Conservation (phyloP, 805 yeast genomes). For the Suhomyces xylopsoci region DNA sequence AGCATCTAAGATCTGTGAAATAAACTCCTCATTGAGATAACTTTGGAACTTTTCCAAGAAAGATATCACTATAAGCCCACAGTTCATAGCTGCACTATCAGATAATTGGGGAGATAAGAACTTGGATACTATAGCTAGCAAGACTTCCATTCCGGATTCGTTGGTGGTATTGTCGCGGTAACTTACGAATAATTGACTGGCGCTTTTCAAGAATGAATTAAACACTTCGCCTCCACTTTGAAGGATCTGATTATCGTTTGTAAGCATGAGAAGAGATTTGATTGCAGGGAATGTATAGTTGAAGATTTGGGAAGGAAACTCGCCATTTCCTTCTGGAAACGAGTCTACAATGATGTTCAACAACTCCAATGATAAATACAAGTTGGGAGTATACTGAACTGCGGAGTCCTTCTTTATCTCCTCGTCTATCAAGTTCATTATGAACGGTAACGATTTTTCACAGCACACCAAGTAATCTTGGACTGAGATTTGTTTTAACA, state of each 20-base stretch:
- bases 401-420: constrained; percentile 16
- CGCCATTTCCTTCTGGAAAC: constrained; percentile 27
- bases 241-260: constrained; percentile 73
- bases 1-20: constrained; percentile 64
- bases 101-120: constrained; percentile 67
- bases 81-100: constrained; percentile 79
- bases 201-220: constrained; percentile 51
- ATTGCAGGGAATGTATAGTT: constrained; percentile 42
- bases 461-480: constrained; percentile 47
- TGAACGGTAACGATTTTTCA: constrained; percentile 50
- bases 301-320: constrained; percentile 41
- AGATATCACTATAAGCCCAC: constrained; percentile 64
- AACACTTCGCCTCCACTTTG: constrained; percentile 77
- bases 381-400: constrained; percentile 57
- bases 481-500: constrained; percentile 48
- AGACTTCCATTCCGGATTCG: constrained; percentile 49
- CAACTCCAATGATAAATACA: constrained; percentile 57
- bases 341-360: constrained; percentile 49
- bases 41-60: constrained; percentile 51
- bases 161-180: constrained; percentile 31
- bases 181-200: constrained; percentile 30
- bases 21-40: constrained; percentile 36
- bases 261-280: constrained; percentile 36
- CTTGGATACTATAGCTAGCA: constrained; percentile 64
- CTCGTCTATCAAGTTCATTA: constrained; percentile 35